These are phyloP conservation scores for Graphilbum fragrans DNA, from an alignment of 2,329 filamentous ascomycete genomes.

Conservation along the genomic window DNA sequence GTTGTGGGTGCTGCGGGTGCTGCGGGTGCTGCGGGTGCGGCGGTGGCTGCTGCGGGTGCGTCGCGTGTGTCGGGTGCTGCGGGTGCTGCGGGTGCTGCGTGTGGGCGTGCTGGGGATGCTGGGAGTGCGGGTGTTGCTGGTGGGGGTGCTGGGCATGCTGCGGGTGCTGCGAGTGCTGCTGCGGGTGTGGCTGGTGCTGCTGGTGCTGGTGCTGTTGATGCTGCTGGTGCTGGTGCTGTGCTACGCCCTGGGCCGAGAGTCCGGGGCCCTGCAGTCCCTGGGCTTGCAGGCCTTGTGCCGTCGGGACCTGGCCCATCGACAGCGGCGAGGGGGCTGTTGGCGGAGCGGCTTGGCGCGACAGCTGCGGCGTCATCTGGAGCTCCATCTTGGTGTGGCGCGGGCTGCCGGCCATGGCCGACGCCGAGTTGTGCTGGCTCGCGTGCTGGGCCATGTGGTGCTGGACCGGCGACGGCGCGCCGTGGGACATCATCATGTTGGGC, in stretches of 20 bases:
- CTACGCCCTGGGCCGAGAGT: too few species aligned
- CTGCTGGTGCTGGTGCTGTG: slow-evolving; percentile 18
- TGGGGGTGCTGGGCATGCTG: slow-evolving; percentile 15
- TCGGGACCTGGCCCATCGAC: slow-evolving; percentile 11
- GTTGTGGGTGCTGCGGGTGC: slow-evolving; percentile 6
- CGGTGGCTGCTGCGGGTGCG: slow-evolving; percentile 14
- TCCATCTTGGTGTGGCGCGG: slow-evolving; percentile 52
- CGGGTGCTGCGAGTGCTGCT: slow-evolving; percentile 5
- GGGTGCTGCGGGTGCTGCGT: slow-evolving; percentile 1
- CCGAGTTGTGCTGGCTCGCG: slow-evolving; percentile 43
- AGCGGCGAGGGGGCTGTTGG: slow-evolving; percentile 9
- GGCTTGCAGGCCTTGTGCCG: slow-evolving; percentile 21
- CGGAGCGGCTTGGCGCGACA: slow-evolving; percentile 42
- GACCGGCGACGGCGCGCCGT: slow-evolving; percentile 28
- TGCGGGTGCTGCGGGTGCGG: slow-evolving; percentile 10
- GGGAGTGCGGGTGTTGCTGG: slow-evolving; percentile 7
- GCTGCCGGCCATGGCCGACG: slow-evolving; percentile 45
- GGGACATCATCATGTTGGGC: slow-evolving; percentile 55
- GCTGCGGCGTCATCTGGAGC: slow-evolving; percentile 45
- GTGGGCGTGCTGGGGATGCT: slow-evolving; percentile 8
- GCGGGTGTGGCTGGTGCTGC: slow-evolving; percentile 4
- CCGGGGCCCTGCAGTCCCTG: slow-evolving; percentile 26
- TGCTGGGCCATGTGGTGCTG: slow-evolving; percentile 49
- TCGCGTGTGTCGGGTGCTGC: neutral
- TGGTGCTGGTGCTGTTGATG: slow-evolving; percentile 1